A percentile compares a stretch with the other conserved stretches of the same genome.
Evolutionary conservation across 805 yeast species (phyloP).

Genomic region (Candida hungchunana): DNA sequence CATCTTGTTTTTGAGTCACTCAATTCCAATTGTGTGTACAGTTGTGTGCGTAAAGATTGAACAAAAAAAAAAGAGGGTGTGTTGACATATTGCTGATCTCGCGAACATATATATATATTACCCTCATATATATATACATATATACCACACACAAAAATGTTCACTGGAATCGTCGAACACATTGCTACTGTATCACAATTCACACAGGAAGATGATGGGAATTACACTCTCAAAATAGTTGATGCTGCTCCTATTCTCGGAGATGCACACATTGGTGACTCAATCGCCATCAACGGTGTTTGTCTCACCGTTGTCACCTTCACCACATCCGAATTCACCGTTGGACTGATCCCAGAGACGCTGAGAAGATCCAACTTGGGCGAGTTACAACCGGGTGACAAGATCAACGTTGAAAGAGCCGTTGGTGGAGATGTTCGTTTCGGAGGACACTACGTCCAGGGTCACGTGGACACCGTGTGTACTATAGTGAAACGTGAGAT

Average conservation of each 20-base stretch:
- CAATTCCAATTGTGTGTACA: too few relatives aligned
- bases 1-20: too few relatives aligned
- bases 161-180: slow-evolving; percentile 88
- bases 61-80: too few relatives aligned
- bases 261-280: slow-evolving; percentile 92
- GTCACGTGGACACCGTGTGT: slow-evolving; percentile 79
- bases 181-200: slow-evolving; percentile 65
- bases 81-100: too few relatives aligned
- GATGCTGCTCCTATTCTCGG: slow-evolving; percentile 58
- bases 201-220: slow-evolving; percentile 66
- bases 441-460: slow-evolving; percentile 98
- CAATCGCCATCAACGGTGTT: slow-evolving; percentile 83
- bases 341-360: slow-evolving; percentile 93
- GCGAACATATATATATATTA: too few relatives aligned
- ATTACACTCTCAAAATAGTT: slow-evolving; percentile 63
- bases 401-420: slow-evolving; percentile 90
- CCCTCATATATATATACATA: too few relatives aligned
- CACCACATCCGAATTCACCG: slow-evolving; percentile 58
- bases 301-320: slow-evolving; percentile 93
- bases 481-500: slow-evolving; percentile 34
- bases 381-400: slow-evolving; percentile 46
- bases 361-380: slow-evolving; percentile 77
- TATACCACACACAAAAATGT: too few relatives aligned
- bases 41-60: too few relatives aligned
- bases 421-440: slow-evolving; percentile 74